These are phyloP conservation scores for Rutidosis leptorrhynchoides DNA, from an alignment of 129 eudicot genomes.

Conservation along the genomic window DNA sequence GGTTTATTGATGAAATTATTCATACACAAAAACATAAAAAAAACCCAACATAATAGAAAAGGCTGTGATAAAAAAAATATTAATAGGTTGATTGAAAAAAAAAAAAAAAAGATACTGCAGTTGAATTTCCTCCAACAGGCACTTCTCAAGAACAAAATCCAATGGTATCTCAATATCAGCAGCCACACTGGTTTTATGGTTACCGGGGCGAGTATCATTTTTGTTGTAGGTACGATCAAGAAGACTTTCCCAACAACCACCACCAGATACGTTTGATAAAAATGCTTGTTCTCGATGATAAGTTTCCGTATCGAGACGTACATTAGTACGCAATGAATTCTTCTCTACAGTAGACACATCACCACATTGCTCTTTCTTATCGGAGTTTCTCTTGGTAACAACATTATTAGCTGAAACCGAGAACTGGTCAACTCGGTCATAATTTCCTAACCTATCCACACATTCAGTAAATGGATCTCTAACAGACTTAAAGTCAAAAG, in stretches of 20 bases:
- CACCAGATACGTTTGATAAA: conserved; percentile 47
- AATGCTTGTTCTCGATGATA: conserved; percentile 26
- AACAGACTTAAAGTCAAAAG: conserved; percentile 69
- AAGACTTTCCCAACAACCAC: conserved; percentile 75
- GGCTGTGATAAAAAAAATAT: conserved; percentile 6
- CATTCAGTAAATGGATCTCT: conserved; percentile 47
- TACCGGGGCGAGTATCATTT: conserved; percentile 20
- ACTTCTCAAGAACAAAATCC: conserved; percentile 80
- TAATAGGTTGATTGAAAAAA: conserved; percentile 1
- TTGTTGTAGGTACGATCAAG: conserved; percentile 47
- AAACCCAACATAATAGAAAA: not conserved
- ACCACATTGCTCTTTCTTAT: conserved; percentile 20
- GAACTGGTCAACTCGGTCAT: conserved; percentile 28
- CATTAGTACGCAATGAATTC: conserved; percentile 17
- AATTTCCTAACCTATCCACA: conserved; percentile 34
- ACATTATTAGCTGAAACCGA: conserved; percentile 23
- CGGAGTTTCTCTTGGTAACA: conserved; percentile 21
- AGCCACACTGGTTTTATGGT: conserved; percentile 32
- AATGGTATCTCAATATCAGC: conserved; percentile 62
- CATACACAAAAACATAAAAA: not conserved
- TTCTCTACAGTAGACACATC: conserved; percentile 25
- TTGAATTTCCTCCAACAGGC: conserved; percentile 75
- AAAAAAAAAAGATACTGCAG: conserved; percentile 80
- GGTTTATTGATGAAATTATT: not conserved
- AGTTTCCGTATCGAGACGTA: conserved; percentile 21